Conservation (phyloP, 495 filamentous ascomycete genomes). For the Aspergillus nanangensis region DNA sequence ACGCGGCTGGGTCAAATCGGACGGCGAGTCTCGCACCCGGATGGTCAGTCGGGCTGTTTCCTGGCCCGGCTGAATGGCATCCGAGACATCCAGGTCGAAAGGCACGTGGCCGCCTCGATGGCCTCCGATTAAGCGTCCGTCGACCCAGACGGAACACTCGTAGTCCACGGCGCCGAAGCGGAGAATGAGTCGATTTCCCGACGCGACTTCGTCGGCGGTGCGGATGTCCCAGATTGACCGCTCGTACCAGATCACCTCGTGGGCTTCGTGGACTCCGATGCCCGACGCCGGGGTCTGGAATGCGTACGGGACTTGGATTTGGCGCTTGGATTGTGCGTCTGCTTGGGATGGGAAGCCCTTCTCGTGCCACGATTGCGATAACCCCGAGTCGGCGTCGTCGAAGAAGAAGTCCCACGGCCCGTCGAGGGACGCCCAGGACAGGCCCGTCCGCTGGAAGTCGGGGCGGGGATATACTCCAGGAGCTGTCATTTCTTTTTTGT, state of each 20-base stretch:
- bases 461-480: slow-evolving; percentile 42
- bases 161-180: slow-evolving; percentile 38
- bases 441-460: slow-evolving; percentile 47
- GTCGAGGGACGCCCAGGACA: slow-evolving; percentile 51
- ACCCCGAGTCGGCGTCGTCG: slow-evolving; percentile 50
- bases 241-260: slow-evolving; percentile 61
- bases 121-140: slow-evolving; percentile 18
- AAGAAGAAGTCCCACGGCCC: slow-evolving; percentile 54
- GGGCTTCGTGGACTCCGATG: slow-evolving; percentile 47
- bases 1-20: slow-evolving; percentile 32
- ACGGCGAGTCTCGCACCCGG: slow-evolving; percentile 27
- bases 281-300: slow-evolving; percentile 56
- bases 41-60: slow-evolving; percentile 18
- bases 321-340: slow-evolving; percentile 20
- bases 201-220: slow-evolving; percentile 12
- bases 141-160: slow-evolving; percentile 30
- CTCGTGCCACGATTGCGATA: slow-evolving; percentile 28
- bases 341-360: slow-evolving; percentile 18
- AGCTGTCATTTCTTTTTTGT: no score
- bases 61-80: slow-evolving; percentile 9
- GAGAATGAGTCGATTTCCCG: slow-evolving; percentile 18
- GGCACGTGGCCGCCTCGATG: slow-evolving; percentile 36
- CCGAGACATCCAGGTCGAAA: slow-evolving; percentile 31
- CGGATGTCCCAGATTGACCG: slow-evolving; percentile 44
- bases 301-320: slow-evolving; percentile 53